A percentile compares a stretch with the other conserved stretches of the same genome.
Evolutionary conservation across 1,284 basidiomycete genomes (phyloP).

Genomic region (Anthracocystis panici-leucophaei): DNA sequence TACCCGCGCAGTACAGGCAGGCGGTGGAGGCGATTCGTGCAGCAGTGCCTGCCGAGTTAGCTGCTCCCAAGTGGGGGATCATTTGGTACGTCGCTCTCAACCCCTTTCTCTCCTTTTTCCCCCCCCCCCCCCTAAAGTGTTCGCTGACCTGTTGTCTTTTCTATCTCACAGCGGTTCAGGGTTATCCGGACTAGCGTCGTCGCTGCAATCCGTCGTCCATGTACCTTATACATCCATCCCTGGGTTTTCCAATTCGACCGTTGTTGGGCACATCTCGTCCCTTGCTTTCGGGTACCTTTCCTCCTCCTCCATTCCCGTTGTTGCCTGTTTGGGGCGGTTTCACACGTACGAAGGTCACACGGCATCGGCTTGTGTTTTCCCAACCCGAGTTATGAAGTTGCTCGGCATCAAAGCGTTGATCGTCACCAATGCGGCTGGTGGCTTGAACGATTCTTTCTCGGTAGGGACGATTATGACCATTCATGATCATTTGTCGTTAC

Average conservation of each 20-base stretch:
- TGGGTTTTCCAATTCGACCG: conserved; percentile 70
- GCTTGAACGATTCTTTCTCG: conserved; percentile 77
- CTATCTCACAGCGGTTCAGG: conserved; percentile 47
- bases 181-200: conserved; percentile 45
- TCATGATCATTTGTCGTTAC: conserved; percentile 84
- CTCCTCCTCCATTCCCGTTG: conserved; percentile 74
- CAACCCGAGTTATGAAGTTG: conserved; percentile 80
- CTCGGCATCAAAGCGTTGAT: conserved; percentile 81
- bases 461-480: conserved; percentile 87
- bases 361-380: conserved; percentile 75
- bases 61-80: conserved; percentile 58
- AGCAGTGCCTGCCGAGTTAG: conserved; percentile 33
- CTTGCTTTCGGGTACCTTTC: conserved; percentile 80
- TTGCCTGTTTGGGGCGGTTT: conserved; percentile 86
- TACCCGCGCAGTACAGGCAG: conserved; percentile 40
- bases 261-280: conserved; percentile 80
- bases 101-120: neutral
- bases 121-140: neutral
- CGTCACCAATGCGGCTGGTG: conserved; percentile 87
- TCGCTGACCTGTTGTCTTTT: neutral
- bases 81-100: conserved; percentile 37
- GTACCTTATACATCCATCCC: conserved; percentile 56
- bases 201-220: conserved; percentile 39
- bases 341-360: conserved; percentile 84
- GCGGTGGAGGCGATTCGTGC: conserved; percentile 49